Evolutionary conservation across 345 rosid species (phyloP), one percentile per base, ranked within the genome.

Genomic region (Erysimum cheiranthoides): DNA sequence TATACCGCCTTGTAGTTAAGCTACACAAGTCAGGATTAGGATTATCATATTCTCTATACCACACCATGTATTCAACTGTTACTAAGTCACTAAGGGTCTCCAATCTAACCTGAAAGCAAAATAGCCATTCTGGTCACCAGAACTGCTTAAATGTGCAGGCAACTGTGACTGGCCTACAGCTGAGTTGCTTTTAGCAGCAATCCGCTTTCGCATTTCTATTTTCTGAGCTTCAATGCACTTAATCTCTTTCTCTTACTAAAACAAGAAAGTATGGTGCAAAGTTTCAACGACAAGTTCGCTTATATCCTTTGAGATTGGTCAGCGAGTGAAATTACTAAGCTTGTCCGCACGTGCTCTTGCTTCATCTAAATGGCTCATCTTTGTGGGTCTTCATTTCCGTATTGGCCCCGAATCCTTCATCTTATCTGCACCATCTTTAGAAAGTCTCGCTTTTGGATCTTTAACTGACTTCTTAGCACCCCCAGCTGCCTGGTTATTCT

Each of bases 301-400:
- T 53, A 53, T 40, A 32, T 17, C 30, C 4, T 53, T 40, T 11
- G 13, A 64, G 27, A 73, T 30, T 74, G 90, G 77, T 96, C 99
- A 78, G 96, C 96, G 84, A 21, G 93, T 93, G 72, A 80, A 96
- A 52, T 76, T 82, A 78, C 99, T 91, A 57, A 96, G 88, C 79
- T 78, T 88, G 76, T 96, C 98, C 66, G 99, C 99, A 27, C 99
- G 98, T 16, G 88, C 94, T 80, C 68, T 86, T 60, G 98, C 98
- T 86, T 93, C 99, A 65, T 96, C 98, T 82, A 87, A 75, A 75
- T 96, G 94, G 71, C 93, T 89, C 79, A 83, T 72, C 76, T 93
- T 93, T 56, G 98, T 83, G 57, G 93, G 85, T 76, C 89, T 91
- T 57, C 89, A 93, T 84, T 83, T 95, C 66, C 96, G 83, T 78